Evolutionary conservation across 2,329 filamentous ascomycete species (phyloP).

Genomic region (Arthroderma uncinatum): DNA sequence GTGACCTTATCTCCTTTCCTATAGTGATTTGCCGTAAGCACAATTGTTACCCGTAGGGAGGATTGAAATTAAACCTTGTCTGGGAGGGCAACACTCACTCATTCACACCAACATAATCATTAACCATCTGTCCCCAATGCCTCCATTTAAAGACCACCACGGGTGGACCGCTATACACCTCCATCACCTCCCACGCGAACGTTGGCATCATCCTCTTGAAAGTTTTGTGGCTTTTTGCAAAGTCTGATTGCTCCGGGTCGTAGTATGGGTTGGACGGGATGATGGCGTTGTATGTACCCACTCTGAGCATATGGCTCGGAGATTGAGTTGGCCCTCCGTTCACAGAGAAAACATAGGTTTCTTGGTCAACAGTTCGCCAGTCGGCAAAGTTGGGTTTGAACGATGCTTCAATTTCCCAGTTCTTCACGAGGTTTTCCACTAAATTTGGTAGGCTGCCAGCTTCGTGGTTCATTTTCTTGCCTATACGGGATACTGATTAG

Average conservation of each 20-base stretch:
- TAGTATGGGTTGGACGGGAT: slow-evolving; percentile 55
- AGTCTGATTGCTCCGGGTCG: slow-evolving; percentile 50
- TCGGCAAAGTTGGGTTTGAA: slow-evolving; percentile 52
- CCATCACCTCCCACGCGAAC: slow-evolving; percentile 60
- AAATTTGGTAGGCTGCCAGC: slow-evolving; percentile 48
- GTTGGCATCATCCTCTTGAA: slow-evolving; percentile 65
- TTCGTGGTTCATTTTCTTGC: slow-evolving; percentile 46
- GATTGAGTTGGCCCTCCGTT: slow-evolving; percentile 49
- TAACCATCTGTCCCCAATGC: slow-evolving; percentile 57
- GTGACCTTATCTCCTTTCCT: slow-evolving; percentile 54
- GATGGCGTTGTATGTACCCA: slow-evolving; percentile 60
- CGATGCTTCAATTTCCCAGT: slow-evolving; percentile 61
- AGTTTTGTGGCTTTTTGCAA: slow-evolving; percentile 54
- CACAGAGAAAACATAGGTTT: slow-evolving; percentile 52
- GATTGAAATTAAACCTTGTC: too few species aligned
- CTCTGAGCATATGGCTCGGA: slow-evolving; percentile 53
- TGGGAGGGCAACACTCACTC: slow-evolving; percentile 40
- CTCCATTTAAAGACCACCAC: slow-evolving; percentile 54
- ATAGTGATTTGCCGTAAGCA: not conserved
- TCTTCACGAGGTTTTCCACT: slow-evolving; percentile 60
- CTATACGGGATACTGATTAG: slow-evolving; percentile 27
- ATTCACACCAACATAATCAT: slow-evolving; percentile 54
- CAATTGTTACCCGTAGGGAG: not conserved
- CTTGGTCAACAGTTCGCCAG: slow-evolving; percentile 54
- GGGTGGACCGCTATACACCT: slow-evolving; percentile 56